Base-by-base conservation (phyloP, 345 rosid genomes). In the Sonneratia alba region DNA sequence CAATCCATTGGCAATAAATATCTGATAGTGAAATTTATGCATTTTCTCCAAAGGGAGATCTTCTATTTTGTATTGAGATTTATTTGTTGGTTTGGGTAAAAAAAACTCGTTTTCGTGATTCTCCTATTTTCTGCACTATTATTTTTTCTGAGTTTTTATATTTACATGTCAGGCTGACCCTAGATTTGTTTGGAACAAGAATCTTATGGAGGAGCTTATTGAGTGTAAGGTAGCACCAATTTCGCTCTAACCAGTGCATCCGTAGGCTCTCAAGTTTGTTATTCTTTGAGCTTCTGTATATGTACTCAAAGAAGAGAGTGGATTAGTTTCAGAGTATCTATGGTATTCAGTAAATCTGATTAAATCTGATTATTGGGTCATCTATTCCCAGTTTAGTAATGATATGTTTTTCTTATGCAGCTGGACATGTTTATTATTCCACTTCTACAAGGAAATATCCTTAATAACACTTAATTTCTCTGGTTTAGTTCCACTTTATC, bases 391-490 rank as follows among this genome's bases (percentile, higher is more conserved):
- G 78, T 73, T 72, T 70, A 74, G 67, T 70, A 43, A 12, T 73
- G 61, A 32, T 49, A 74, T 12, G 66, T 70, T 74, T 82, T 21
- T 42, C 45, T 56, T 56, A 21, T 56, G 83, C 93, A 42, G 45
- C 45, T 42, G 45, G 45, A 42, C 45, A 42, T 42, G 45, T 42
- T 42, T 42, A 42, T 42, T 42, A 42, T 42, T 42, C 45, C 45
- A 76, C 77, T 94, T 27, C 75, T 91, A 71, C 97, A 91, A 88
- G 97, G 98, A 83, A 91, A 94, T 94, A 94, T 94, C 97, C 98
- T 94, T 71, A 71, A 24, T 69, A 67, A 68, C 47, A 43, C 56
- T 21, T 68, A 36, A 34, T 57, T 67, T 68, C 7, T 68, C n/a
- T 74, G 68, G 19, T 37, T 62, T 13, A 49, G 19, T 70, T 36